Evolutionary conservation across 345 rosid genomes (phyloP).

Genomic region (Pugionium dolabratum): DNA sequence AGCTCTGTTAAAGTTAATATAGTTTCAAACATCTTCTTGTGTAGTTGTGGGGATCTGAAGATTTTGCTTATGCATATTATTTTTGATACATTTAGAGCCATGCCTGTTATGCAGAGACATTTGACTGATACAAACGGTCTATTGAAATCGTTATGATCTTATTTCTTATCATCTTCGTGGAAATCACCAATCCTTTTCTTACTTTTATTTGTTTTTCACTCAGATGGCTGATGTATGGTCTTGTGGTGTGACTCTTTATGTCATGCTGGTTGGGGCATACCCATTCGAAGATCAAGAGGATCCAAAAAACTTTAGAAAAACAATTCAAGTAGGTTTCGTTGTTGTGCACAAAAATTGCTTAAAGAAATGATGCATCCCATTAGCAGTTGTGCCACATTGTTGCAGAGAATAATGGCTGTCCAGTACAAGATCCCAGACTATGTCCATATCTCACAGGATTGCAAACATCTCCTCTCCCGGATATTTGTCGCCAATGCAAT

Average conservation of each 20-base stretch:
- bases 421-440: constrained; percentile 83
- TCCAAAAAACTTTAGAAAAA: constrained; percentile 80
- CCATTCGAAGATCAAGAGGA: constrained; percentile 86
- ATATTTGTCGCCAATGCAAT: constrained; percentile 71
- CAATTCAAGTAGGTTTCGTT: constrained; percentile 54
- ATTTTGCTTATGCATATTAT: background rate
- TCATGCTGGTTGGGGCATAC: constrained; percentile 58
- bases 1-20: background rate
- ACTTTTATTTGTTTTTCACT: constrained; percentile 24
- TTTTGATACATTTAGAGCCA: background rate
- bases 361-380: background rate
- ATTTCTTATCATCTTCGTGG: background rate
- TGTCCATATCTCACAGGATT: constrained; percentile 40
- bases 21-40: background rate
- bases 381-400: constrained; percentile 13
- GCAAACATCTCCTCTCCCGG: constrained; percentile 62
- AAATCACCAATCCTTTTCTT: constrained; percentile 13
- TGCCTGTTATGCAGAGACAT: background rate
- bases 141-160: background rate
- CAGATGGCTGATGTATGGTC: constrained; percentile 78
- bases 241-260: too few species aligned
- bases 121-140: background rate
- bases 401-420: constrained; percentile 79
- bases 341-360: background rate
- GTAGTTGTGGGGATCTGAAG: background rate